phyloP scores from a whole-genome alignment of 768 basidiomycete genomes.

The Trametes elegans region DNA sequence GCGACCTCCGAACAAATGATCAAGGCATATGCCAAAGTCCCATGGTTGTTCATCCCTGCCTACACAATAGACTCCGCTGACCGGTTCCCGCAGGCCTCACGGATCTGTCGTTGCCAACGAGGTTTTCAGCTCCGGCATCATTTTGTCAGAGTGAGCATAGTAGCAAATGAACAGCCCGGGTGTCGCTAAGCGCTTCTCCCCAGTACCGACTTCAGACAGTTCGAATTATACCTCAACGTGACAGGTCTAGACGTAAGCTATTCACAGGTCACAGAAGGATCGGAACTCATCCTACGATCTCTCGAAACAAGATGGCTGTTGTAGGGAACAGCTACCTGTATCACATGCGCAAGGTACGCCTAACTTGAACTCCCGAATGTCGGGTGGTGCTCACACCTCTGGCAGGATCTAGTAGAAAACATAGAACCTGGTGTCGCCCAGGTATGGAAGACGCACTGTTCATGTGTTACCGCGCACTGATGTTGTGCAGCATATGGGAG shows the following conservation, averaged over 20 bases:
- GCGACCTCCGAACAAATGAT: constrained; percentile 96
- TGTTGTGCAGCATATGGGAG: constrained; percentile 72
- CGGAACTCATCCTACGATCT: too few species aligned
- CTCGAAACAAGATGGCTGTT: constrained; percentile 90
- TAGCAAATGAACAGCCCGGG: neutral
- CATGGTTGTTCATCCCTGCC: constrained; percentile 44
- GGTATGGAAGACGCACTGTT: constrained; percentile 25
- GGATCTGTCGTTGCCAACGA: constrained; percentile 91
- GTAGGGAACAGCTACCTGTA: constrained; percentile 93
- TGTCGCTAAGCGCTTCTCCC: neutral
- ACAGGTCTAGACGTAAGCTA: constrained; percentile 82
- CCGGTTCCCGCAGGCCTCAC: constrained; percentile 54
- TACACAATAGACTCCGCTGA: neutral
- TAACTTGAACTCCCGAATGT: too few species aligned
- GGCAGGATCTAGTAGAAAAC: constrained; percentile 77
- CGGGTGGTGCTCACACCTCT: neutral
- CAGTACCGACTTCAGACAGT: constrained; percentile 95
- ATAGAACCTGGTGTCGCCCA: constrained; percentile 79
- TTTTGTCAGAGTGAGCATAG: constrained; percentile 77
- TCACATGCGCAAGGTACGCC: constrained; percentile 78
- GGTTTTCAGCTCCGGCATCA: constrained; percentile 86
- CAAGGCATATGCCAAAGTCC: constrained; percentile 81
- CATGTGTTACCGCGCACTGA: neutral
- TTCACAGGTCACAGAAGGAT: neutral
- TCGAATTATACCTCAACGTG: constrained; percentile 84